These are phyloP conservation scores for Pythium aristosporum DNA, from an alignment of 352 stramenopile genomes.

Conservation along the genomic window DNA sequence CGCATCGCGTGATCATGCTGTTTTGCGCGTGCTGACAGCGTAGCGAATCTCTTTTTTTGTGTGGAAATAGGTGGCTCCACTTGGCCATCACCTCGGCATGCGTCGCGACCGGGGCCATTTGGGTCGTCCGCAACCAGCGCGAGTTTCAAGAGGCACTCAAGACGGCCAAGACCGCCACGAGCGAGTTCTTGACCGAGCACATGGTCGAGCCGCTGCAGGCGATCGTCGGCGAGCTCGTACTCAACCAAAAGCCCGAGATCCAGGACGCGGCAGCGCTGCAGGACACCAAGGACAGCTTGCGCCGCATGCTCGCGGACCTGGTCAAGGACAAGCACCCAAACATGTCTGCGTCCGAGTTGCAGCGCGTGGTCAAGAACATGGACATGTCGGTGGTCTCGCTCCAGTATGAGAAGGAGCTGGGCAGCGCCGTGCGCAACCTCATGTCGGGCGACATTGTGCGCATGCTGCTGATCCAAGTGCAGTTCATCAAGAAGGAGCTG, in stretches of 20 bases:
- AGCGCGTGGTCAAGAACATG: slow-evolving; percentile 34
- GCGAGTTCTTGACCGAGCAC: slow-evolving; percentile 79
- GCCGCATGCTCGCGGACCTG: slow-evolving; percentile 82
- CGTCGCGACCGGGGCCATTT: slow-evolving; percentile 52
- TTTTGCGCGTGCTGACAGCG: not conserved
- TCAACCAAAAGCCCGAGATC: slow-evolving; percentile 85
- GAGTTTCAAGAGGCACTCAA: slow-evolving; percentile 54
- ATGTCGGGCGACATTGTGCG: slow-evolving; percentile 85
- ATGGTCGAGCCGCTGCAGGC: slow-evolving; percentile 78
- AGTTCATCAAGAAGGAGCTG: slow-evolving; percentile 90
- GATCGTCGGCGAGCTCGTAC: slow-evolving; percentile 75
- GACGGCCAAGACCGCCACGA: slow-evolving; percentile 39
- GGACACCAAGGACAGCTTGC: slow-evolving; percentile 80
- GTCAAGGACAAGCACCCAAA: slow-evolving; percentile 70
- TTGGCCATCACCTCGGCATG: slow-evolving; percentile 54
- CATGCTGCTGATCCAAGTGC: slow-evolving; percentile 86
- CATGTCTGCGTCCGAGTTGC: slow-evolving; percentile 31
- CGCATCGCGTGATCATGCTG: not conserved
- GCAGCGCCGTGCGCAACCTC: slow-evolving; percentile 65
- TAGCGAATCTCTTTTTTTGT: too few relatives aligned
- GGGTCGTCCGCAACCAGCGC: slow-evolving; percentile 64
- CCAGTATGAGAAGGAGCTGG: slow-evolving; percentile 47
- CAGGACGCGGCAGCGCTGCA: slow-evolving; percentile 73
- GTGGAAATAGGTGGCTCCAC: slow-evolving; percentile 51
- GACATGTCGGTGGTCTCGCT: slow-evolving; percentile 50